Evolutionary conservation across 371 early-diverging fungal species (phyloP).

Genomic region (Mucor circinelloides): DNA sequence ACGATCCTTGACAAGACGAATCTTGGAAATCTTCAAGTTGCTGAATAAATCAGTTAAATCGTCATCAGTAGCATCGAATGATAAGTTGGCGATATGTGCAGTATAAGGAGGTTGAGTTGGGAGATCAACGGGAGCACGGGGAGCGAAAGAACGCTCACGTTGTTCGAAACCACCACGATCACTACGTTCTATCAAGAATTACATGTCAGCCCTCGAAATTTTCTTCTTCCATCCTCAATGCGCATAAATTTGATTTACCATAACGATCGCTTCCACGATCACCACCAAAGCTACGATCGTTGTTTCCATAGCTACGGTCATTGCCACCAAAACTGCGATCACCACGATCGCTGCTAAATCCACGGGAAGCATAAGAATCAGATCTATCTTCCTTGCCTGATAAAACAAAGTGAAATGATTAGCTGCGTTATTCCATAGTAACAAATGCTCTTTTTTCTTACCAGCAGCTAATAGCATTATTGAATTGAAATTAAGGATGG

Average conservation of each 20-base stretch:
- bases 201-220: background rate
- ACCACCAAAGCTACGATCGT: conserved; percentile 13
- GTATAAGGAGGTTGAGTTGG: conserved; percentile 90
- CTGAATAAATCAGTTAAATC: conserved; percentile 76
- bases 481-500: background rate
- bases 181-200: conserved; percentile 7
- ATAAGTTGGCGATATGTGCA: conserved; percentile 86
- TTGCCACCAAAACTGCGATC: conserved; percentile 12
- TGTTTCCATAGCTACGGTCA: conserved; percentile 12
- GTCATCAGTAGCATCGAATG: conserved; percentile 78
- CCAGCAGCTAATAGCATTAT: conserved; percentile 34
- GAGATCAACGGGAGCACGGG: conserved; percentile 66
- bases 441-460: conserved; percentile 17
- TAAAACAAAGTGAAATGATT: background rate
- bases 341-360: background rate
- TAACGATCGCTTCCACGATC: conserved; percentile 14
- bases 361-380: conserved; percentile 23
- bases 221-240: background rate
- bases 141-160: conserved; percentile 36
- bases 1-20: conserved; percentile 75
- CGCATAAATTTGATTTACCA: conserved; percentile 1
- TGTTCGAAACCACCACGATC: conserved; percentile 46
- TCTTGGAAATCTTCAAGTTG: conserved; percentile 63
- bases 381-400: conserved; percentile 22
- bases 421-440: background rate